Conservation (phyloP, 331 rosid species). For the Quercus lobata region DNA sequence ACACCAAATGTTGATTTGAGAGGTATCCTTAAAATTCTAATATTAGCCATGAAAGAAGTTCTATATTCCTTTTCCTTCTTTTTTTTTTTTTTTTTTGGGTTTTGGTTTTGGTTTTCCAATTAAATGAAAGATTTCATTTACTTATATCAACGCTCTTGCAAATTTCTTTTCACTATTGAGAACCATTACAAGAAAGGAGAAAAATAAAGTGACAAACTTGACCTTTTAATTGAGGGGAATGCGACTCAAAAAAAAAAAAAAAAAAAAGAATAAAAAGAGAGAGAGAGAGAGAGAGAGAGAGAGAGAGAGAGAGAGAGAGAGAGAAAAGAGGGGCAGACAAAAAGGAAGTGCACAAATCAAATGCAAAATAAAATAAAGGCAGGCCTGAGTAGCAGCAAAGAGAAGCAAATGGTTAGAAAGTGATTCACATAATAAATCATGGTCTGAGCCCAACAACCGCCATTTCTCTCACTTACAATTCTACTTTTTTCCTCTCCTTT, state of each 20-base stretch:
- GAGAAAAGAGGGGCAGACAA: slow-evolving; percentile 11
- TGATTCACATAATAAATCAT: slow-evolving; percentile 40
- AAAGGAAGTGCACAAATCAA: slow-evolving; percentile 7
- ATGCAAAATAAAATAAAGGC: slow-evolving; percentile 11
- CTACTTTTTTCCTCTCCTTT: neutral
- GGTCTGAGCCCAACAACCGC: slow-evolving; percentile 48
- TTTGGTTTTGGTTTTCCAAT: too few species aligned
- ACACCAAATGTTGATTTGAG: slow-evolving; percentile 8
- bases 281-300: neutral
- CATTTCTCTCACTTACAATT: slow-evolving; percentile 8
- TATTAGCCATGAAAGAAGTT: neutral
- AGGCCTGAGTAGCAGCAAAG: neutral
- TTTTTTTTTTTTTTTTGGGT: neutral
- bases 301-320: neutral
- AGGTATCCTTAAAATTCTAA: neutral
- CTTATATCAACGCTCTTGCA: too few species aligned
- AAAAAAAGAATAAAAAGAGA: too few species aligned
- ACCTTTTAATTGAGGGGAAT: too few species aligned
- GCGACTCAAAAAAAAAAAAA: neutral
- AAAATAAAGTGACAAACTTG: too few species aligned
- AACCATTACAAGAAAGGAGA: too few species aligned
- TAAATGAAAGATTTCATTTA: too few species aligned
- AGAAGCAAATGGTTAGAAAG: slow-evolving; percentile 43
- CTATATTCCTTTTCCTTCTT: neutral
- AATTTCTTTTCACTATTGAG: too few species aligned